Percentiles rank a stretch among this genome's conserved stretches.
These are phyloP conservation scores for Fusarium aywerte DNA, from an alignment of 2,329 filamentous ascomycete genomes.

Conservation along the genomic window DNA sequence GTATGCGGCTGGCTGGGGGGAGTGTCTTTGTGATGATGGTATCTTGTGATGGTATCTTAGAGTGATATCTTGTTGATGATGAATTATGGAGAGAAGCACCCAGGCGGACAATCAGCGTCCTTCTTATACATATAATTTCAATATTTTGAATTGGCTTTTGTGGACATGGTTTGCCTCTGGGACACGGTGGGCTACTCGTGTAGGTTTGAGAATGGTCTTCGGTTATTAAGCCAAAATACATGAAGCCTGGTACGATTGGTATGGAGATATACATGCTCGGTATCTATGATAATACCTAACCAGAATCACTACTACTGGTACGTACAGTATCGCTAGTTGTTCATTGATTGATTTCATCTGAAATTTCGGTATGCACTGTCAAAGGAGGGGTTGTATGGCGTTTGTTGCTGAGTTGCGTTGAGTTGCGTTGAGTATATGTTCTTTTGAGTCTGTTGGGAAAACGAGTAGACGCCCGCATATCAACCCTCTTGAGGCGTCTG, in stretches of 20 bases:
- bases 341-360: background rate
- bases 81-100: background rate
- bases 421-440: background rate
- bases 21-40: too few species aligned
- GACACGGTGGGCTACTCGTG: background rate
- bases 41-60: background rate
- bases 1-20: background rate
- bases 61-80: background rate
- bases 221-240: background rate
- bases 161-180: background rate
- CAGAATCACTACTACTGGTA: background rate
- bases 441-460: background rate
- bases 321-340: background rate
- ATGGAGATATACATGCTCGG: background rate
- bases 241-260: too few species aligned
- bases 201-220: background rate
- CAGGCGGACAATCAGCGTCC: background rate
- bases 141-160: background rate
- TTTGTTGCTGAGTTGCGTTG: background rate
- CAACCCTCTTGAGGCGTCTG: too few species aligned
- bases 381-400: background rate
- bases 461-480: background rate
- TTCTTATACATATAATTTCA: background rate
- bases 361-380: background rate
- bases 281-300: background rate